Evolutionary conservation across 208 protist species (phyloP).

Genomic region (Wallacemonas collosoma): DNA sequence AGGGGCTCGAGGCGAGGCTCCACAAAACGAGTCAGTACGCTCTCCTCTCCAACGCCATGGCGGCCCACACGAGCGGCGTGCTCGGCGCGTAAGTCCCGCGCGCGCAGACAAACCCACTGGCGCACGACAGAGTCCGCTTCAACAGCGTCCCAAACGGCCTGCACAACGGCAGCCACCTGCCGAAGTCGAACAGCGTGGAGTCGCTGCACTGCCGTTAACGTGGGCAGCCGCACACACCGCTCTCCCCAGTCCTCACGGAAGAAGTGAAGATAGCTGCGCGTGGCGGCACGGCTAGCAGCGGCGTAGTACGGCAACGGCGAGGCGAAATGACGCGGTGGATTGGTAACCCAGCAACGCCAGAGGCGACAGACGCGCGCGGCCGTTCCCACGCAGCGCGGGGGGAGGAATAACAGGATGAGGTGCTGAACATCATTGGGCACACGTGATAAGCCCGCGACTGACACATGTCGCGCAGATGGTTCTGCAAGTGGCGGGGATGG

Average conservation of each 20-base stretch:
- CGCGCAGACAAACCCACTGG: conserved; percentile 10
- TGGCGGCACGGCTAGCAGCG: conserved; percentile 28
- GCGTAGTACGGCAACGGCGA: conserved; percentile 22
- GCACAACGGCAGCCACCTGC: conserved; percentile 8
- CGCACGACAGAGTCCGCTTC: conserved; percentile 11
- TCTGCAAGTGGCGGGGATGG: neutral
- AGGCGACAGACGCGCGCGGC: conserved; percentile 28
- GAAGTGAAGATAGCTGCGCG: conserved; percentile 38
- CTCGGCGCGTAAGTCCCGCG: neutral
- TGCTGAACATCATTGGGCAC: conserved; percentile 38
- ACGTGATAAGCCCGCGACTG: neutral
- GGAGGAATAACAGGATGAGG: conserved; percentile 32
- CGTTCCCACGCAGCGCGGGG: conserved; percentile 35
- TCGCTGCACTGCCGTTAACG: conserved; percentile 37
- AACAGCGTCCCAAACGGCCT: conserved; percentile 14
- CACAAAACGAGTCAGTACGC: neutral
- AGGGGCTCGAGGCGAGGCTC: neutral
- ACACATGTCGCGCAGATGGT: neutral
- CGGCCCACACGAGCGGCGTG: conserved; percentile 7
- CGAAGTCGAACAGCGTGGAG: conserved; percentile 16
- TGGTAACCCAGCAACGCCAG: conserved; percentile 28
- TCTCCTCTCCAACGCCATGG: neutral
- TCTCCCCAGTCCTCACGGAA: conserved; percentile 49
- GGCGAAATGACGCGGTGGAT: neutral
- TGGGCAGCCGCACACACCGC: conserved; percentile 30